Evolutionary conservation across 2,329 filamentous ascomycete species (phyloP).

Genomic region (Sporothrix curviconia): DNA sequence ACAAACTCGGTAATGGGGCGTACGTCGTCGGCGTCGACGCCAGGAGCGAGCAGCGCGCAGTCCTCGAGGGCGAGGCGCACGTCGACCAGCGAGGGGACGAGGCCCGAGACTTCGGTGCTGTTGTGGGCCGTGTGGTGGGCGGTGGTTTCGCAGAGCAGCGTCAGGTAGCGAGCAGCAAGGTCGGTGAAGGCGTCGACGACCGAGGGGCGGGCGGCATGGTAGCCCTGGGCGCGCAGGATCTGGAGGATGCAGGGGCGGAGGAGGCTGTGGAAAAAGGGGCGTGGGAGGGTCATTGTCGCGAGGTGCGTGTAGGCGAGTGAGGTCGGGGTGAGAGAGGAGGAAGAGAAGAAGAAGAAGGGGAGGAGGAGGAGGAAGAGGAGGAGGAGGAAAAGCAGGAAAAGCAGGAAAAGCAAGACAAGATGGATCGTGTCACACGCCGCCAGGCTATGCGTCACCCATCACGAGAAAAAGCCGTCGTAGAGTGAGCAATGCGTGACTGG

Average conservation of each 20-base stretch:
- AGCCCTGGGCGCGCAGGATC: slow-evolving; percentile 85
- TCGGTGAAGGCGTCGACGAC: slow-evolving; percentile 86
- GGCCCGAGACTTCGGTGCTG: slow-evolving; percentile 57
- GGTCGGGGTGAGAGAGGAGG: not conserved
- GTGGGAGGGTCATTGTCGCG: slow-evolving; percentile 37
- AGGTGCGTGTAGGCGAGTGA: not conserved
- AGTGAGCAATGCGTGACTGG: not conserved
- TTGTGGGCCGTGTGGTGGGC: slow-evolving; percentile 65
- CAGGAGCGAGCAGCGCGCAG: slow-evolving; percentile 59
- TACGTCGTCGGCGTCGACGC: slow-evolving; percentile 63
- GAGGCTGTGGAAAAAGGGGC: slow-evolving; percentile 61
- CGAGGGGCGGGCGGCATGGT: slow-evolving; percentile 72
- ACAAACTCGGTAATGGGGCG: slow-evolving; percentile 73
- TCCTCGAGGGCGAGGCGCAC: slow-evolving; percentile 81
- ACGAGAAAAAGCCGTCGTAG: not conserved
- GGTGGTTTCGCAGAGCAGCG: slow-evolving; percentile 65
- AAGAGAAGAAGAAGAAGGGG: too few relatives aligned
- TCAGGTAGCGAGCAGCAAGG: slow-evolving; percentile 73
- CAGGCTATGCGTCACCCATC: slow-evolving; percentile 5
- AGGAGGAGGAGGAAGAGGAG: too few relatives aligned
- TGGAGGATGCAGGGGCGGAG: slow-evolving; percentile 83
- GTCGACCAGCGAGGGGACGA: slow-evolving; percentile 63
- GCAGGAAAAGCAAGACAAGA: too few relatives aligned
- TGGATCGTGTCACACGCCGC: too few relatives aligned
- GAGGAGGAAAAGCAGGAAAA: too few relatives aligned